Percentiles rank a stretch among this genome's conserved stretches.
Conservation (phyloP, 1,284 basidiomycete species). For the Xerocomus amazonicus region DNA sequence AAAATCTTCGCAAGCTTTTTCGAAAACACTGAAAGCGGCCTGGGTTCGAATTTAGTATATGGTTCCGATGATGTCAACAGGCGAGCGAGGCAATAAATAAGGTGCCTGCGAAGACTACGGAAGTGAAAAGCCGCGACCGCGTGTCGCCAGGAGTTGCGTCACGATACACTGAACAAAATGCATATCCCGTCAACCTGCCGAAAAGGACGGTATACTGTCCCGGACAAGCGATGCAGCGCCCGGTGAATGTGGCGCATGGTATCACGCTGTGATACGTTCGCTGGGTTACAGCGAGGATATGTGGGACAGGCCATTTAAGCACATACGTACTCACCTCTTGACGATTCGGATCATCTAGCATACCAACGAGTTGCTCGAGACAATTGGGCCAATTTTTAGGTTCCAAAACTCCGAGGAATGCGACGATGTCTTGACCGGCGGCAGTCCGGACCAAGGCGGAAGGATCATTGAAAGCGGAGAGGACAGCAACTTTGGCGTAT, state of each 20-base stretch:
- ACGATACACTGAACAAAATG: slow-evolving; percentile 6
- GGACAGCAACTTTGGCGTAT: slow-evolving; percentile 82
- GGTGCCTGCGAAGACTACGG: slow-evolving; percentile 4
- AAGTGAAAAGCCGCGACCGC: not conserved
- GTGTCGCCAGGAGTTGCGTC: slow-evolving; percentile 2
- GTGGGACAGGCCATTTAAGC: not conserved
- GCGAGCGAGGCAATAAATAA: slow-evolving; percentile 6
- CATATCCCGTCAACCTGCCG: slow-evolving; percentile 6
- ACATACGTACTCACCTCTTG: slow-evolving; percentile 70
- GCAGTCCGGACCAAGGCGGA: slow-evolving; percentile 88
- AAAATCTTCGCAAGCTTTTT: slow-evolving; percentile 97
- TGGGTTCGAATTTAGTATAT: slow-evolving; percentile 36
- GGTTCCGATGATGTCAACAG: slow-evolving; percentile 5
- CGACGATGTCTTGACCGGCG: slow-evolving; percentile 86
- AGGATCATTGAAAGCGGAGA: slow-evolving; percentile 77
- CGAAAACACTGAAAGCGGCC: slow-evolving; percentile 93
- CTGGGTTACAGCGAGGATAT: not conserved
- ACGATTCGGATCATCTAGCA: slow-evolving; percentile 72
- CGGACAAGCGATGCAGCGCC: slow-evolving; percentile 12
- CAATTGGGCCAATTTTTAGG: slow-evolving; percentile 93
- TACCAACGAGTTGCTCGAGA: slow-evolving; percentile 74
- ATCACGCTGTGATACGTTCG: slow-evolving; percentile 3
- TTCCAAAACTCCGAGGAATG: slow-evolving; percentile 81
- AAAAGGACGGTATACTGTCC: not conserved
- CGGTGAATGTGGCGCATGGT: not conserved